phyloP scores from a whole-genome alignment of 1,284 basidiomycete genomes.

The Naganishia cerealis region DNA sequence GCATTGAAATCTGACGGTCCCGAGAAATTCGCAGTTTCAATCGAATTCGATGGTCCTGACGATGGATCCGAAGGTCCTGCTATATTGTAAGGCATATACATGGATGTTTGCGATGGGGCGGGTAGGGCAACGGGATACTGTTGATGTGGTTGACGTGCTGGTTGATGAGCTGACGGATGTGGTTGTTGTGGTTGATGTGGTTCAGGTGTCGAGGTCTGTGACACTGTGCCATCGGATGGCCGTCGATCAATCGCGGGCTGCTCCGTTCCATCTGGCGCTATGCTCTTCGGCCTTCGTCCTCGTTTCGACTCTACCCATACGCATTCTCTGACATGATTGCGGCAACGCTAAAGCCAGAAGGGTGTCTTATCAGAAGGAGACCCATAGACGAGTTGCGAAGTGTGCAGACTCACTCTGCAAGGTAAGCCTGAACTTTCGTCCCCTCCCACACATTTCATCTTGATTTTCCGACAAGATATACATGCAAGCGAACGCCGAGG shows the following conservation, averaged over 20 bases:
- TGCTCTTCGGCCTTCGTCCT: slow-evolving; percentile 8
- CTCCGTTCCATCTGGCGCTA: slow-evolving; percentile 1
- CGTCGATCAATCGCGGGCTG: slow-evolving; percentile 5
- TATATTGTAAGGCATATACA: neutral
- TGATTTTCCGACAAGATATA: slow-evolving; percentile 30
- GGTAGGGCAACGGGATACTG: neutral
- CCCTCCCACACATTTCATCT: slow-evolving; percentile 28
- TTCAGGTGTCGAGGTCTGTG: slow-evolving; percentile 17
- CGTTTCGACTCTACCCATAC: slow-evolving; percentile 25
- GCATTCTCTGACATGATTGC: slow-evolving; percentile 24
- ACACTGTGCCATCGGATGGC: slow-evolving; percentile 18
- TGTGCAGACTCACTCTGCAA: slow-evolving; percentile 8
- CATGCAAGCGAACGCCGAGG: slow-evolving; percentile 23
- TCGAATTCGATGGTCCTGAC: neutral
- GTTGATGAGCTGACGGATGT: neutral
- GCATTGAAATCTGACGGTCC: neutral
- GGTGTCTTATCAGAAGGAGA: neutral
- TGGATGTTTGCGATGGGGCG: neutral
- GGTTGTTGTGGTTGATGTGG: neutral
- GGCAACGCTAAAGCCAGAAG: slow-evolving; percentile 18
- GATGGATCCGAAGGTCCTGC: neutral
- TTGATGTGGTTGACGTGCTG: neutral
- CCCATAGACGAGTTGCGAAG: neutral
- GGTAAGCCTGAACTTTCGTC: slow-evolving; percentile 22
- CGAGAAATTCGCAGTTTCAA: neutral